phyloP scores from a whole-genome alignment of 73 alveolate genomes.

The Stentor coeruleus region DNA sequence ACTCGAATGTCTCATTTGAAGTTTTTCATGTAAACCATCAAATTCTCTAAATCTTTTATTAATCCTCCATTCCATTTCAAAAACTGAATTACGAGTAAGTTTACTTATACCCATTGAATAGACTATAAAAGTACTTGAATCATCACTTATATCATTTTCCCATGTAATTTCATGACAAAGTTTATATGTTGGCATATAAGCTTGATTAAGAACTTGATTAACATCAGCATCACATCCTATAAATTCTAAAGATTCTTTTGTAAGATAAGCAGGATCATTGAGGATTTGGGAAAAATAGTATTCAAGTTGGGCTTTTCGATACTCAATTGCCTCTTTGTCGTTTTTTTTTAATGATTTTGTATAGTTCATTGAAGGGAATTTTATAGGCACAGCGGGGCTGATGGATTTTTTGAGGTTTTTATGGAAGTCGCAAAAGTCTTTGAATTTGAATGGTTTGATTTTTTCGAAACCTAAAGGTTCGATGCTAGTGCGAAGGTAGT shows the following conservation, averaged over 20 bases:
- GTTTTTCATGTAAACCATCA: not conserved
- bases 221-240: not conserved
- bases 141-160: not conserved
- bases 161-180: not conserved
- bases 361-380: slow-evolving; percentile 25
- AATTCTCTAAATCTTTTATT: not conserved
- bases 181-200: not conserved
- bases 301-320: not conserved
- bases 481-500: not conserved
- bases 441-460: not conserved
- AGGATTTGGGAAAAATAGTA: not conserved
- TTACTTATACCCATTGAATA: not conserved
- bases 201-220: too few species aligned
- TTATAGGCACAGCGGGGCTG: slow-evolving; percentile 18
- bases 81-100: not conserved
- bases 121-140: not conserved
- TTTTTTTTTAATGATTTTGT: slow-evolving; percentile 1
- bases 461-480: not conserved
- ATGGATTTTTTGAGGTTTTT: slow-evolving; percentile 8
- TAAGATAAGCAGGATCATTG: slow-evolving; percentile 18
- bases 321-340: slow-evolving; percentile 16
- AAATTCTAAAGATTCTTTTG: slow-evolving; percentile 9
- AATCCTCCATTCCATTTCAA: slow-evolving; percentile 8
- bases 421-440: slow-evolving; percentile 6
- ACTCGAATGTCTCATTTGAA: not conserved